Conservation (phyloP, 208 protist species). For the Trypanosoma theileri region DNA sequence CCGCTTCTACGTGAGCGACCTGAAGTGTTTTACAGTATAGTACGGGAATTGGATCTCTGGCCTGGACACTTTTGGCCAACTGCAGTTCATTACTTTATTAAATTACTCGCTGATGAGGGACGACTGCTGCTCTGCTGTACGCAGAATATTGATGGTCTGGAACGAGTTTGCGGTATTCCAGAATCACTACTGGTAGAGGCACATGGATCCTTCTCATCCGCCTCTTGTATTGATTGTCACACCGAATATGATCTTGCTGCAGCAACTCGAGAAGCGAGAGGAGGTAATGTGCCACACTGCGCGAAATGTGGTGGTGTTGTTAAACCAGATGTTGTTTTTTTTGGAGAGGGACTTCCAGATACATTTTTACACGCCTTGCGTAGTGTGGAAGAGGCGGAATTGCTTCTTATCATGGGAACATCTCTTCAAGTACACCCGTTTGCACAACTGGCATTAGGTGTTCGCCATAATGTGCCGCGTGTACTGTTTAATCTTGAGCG, state of each 20-base stretch:
- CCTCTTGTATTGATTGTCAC: conserved; percentile 86
- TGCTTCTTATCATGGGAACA: conserved; percentile 95
- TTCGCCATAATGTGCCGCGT: conserved; percentile 64
- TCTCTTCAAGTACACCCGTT: conserved; percentile 95
- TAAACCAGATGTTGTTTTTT: conserved; percentile 97
- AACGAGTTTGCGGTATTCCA: conserved; percentile 80
- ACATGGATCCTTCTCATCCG: conserved; percentile 92
- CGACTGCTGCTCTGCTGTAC: conserved; percentile 93
- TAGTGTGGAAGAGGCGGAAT: conserved; percentile 80
- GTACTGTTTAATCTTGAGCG: conserved; percentile 91
- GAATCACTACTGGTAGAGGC: conserved; percentile 90
- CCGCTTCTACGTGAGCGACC: conserved; percentile 85
- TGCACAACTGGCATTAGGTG: conserved; percentile 67
- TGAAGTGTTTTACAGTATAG: conserved; percentile 90
- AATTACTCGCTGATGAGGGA: conserved; percentile 89
- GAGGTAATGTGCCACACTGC: conserved; percentile 64
- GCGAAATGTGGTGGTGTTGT: conserved; percentile 68
- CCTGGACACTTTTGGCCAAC: conserved; percentile 86
- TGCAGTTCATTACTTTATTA: conserved; percentile 92
- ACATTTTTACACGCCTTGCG: conserved; percentile 71
- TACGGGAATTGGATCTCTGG: conserved; percentile 84
- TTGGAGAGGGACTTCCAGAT: conserved; percentile 93
- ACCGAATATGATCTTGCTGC: conserved; percentile 43
- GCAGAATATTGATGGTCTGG: conserved; percentile 97
- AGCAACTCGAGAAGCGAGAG: conserved; percentile 37